Evolutionary conservation across 768 basidiomycete species (phyloP), one percentile per base, ranked within the genome.

Genomic region (Auriscalpium vulgare): DNA sequence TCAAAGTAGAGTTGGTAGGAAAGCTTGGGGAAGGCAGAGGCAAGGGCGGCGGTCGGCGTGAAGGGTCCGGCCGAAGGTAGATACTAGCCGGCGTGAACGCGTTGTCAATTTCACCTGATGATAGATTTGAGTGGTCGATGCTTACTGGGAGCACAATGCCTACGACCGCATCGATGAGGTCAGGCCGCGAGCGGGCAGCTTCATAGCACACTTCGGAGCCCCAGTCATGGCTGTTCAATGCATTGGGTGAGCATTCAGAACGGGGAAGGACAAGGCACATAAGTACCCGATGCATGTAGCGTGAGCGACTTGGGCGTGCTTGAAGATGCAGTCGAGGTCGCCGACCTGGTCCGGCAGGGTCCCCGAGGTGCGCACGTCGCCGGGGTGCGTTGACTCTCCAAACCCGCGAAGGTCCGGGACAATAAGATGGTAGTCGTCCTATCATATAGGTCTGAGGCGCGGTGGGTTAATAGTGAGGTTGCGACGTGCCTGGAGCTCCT

Each of bases 351-450:
- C 87, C 1, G 71, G 73, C 72, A 84, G 75, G 4, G 75, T 79
- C 1, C 81, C 81, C 0, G 84, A 86, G 13, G 76, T 71, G 48
- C 78, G 72, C 9, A 79, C 72, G 58, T 88, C 85, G 1, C 76
- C 82, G 0, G 85, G 83, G 58, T 87, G 82, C 0, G 78, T 76
- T 1, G 87, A 88, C 23, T 75, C 72, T 8, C 81, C 88, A 60
- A 90, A 90, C 0, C 88, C 88, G 45, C 88, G 82, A 13, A 85
- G 67, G 58, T 87, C 78, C 0, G 84, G 83, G 8, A 78, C 74
- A 36, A 89, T 62, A n/a, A 90, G 71, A 48, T 70, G 83, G 63
- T 87, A 86, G 44, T 84, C 79, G 13, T 75, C 63, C 84, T 87
- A 23, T 5, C 56, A 29, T 29, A 29, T 2, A 29, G 29, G 29